phyloP scores from a whole-genome alignment of 1,284 basidiomycete species.

The Apiotrichum laibachii region DNA sequence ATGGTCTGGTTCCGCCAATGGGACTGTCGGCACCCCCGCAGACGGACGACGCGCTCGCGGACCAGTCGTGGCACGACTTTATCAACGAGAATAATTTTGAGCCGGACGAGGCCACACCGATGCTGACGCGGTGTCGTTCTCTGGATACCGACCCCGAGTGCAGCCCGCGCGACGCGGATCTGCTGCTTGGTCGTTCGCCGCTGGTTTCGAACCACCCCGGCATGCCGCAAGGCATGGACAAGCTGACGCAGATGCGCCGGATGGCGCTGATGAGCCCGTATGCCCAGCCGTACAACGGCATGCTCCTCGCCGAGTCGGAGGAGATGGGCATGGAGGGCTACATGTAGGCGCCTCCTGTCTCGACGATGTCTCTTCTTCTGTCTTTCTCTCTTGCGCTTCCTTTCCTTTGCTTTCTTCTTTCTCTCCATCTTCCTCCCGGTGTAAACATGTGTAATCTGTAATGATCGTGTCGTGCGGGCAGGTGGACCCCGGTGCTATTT shows the following conservation, averaged over 20 bases:
- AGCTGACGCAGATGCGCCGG: conserved; percentile 15
- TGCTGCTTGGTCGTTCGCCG: conserved; percentile 17
- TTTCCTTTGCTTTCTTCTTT: neutral
- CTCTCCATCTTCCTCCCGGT: neutral
- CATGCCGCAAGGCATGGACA: conserved; percentile 11
- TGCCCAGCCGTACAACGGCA: conserved; percentile 24
- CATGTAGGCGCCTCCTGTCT: neutral
- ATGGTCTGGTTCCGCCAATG: neutral
- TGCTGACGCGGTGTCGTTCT: conserved; percentile 21
- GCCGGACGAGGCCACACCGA: conserved; percentile 24
- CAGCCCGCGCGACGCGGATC: conserved; percentile 21
- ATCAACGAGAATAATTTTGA: conserved; percentile 28
- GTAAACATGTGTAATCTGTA: conserved; percentile 6
- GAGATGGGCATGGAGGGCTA: conserved; percentile 13
- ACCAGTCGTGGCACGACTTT: conserved; percentile 28
- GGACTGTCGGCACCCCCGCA: neutral
- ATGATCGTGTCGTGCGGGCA: neutral
- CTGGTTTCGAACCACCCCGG: conserved; percentile 15
- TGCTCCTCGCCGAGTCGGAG: conserved; percentile 20
- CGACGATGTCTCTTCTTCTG: neutral
- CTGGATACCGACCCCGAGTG: conserved; percentile 27
- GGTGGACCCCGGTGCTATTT: neutral
- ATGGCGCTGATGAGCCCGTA: conserved; percentile 21
- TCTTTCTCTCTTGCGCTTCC: neutral
- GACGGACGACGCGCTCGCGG: conserved; percentile 22